A percentile compares a stretch with the other conserved stretches of the same genome.
Conservation (phyloP, 495 filamentous ascomycete genomes). For the Alectoria sarmentosa region DNA sequence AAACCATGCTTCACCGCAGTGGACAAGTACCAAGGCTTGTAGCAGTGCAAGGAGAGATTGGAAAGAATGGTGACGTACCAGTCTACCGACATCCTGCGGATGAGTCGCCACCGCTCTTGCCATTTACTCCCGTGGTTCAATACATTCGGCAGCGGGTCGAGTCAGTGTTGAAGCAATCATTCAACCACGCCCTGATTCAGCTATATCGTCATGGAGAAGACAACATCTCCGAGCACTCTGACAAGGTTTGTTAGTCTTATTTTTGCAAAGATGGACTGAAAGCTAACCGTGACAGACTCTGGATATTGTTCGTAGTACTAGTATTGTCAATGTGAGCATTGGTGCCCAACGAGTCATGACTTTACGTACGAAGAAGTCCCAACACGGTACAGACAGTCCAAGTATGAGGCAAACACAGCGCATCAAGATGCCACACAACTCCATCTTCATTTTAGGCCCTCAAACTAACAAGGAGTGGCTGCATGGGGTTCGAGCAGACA, state of each 20-base stretch:
- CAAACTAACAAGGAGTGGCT: slow-evolving; percentile 81
- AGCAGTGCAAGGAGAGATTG: slow-evolving; percentile 73
- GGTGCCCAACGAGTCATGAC: slow-evolving; percentile 89
- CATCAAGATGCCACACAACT: slow-evolving; percentile 77
- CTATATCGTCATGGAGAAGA: slow-evolving; percentile 87
- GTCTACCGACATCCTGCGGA: slow-evolving; percentile 93
- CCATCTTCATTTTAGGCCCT: slow-evolving; percentile 74
- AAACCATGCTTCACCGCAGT: slow-evolving; percentile 85
- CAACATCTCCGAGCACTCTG: slow-evolving; percentile 92
- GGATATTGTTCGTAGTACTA: slow-evolving; percentile 74
- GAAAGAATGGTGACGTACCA: slow-evolving; percentile 68
- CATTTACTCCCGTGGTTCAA: slow-evolving; percentile 66
- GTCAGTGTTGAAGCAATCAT: slow-evolving; percentile 61
- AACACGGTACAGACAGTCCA: slow-evolving; percentile 23
- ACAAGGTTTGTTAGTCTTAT: slow-evolving; percentile 48
- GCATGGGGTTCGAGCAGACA: slow-evolving; percentile 84
- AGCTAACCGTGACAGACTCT: slow-evolving; percentile 46
- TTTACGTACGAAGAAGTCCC: slow-evolving; percentile 70
- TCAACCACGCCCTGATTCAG: slow-evolving; percentile 93
- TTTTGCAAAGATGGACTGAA: neutral
- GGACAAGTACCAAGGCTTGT: slow-evolving; percentile 93
- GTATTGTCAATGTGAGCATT: slow-evolving; percentile 86
- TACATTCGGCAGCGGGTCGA: slow-evolving; percentile 61
- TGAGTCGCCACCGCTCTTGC: slow-evolving; percentile 70
- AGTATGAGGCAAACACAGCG: slow-evolving; percentile 49